Conservation (phyloP, 2,329 filamentous ascomycete species). For the Diaporthe batatas region DNA sequence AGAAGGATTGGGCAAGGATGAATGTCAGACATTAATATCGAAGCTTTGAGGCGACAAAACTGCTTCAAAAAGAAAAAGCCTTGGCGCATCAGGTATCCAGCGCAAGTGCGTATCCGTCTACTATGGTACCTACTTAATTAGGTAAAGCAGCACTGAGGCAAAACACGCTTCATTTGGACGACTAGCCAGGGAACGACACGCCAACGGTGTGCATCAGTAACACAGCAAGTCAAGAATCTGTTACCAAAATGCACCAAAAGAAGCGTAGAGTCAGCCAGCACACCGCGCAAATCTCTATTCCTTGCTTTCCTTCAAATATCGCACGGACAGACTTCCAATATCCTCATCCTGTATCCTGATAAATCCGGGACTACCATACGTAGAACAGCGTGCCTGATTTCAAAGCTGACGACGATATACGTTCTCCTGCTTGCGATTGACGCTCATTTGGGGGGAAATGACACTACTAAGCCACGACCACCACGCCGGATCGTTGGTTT, state of each 20-base stretch:
- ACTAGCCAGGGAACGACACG: not conserved
- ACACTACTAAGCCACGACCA: too few relatives aligned
- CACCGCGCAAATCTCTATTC: not conserved
- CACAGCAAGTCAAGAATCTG: not conserved
- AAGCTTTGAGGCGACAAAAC: not conserved
- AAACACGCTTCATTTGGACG: not conserved
- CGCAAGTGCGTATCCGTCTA: not conserved
- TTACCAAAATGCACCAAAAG: not conserved
- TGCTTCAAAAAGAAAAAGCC: too few relatives aligned
- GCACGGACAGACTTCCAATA: not conserved
- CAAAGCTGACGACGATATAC: fast-evolving
- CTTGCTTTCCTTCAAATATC: too few relatives aligned
- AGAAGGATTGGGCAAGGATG: not conserved
- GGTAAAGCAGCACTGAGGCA: too few relatives aligned
- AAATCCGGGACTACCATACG: not conserved
- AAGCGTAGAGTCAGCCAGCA: not conserved
- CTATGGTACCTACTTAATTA: too few relatives aligned
- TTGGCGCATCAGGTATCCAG: not conserved
- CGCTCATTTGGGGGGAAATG: not conserved
- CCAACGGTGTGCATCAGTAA: not conserved
- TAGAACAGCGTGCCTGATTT: fast-evolving
- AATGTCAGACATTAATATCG: not conserved
- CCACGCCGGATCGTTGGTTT: too few relatives aligned
- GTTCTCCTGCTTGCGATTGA: not conserved
- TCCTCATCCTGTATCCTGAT: not conserved